A percentile compares a stretch with the other conserved stretches of the same genome.
Conservation (phyloP, 2,329 filamentous ascomycete species). For the Didymella segeticola region DNA sequence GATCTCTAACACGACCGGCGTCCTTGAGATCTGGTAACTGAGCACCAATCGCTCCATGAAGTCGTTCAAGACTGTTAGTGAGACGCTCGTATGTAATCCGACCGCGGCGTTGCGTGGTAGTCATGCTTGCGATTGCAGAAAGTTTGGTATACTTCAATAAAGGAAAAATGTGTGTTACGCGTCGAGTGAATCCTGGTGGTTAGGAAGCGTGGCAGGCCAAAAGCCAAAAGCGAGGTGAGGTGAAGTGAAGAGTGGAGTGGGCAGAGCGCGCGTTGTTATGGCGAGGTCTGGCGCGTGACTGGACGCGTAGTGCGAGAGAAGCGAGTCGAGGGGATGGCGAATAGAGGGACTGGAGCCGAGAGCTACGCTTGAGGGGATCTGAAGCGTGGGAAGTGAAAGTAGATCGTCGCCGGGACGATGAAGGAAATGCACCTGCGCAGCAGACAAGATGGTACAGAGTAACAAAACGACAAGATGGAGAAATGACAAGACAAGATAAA, state of each 20-base stretch:
- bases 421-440: not conserved
- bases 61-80: not conserved
- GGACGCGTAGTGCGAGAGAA: not conserved
- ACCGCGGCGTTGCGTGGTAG: not conserved
- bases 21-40: conserved; percentile 5
- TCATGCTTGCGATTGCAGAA: not conserved
- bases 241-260: conserved; percentile 5
- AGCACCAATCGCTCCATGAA: not conserved
- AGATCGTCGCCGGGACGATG: not conserved
- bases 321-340: not conserved
- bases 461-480: not conserved
- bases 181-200: not conserved
- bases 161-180: not conserved
- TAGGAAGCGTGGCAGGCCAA: conserved; percentile 1
- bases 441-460: not conserved
- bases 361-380: no score
- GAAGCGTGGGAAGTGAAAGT: not conserved
- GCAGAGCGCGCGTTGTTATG: not conserved
- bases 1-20: not conserved
- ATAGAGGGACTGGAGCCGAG: not conserved
- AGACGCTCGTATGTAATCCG: conserved; percentile 8
- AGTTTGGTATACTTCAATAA: not conserved
- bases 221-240: not conserved
- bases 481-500: not conserved
- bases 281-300: conserved; percentile 5